Percentiles rank a stretch among this genome's conserved stretches.
These are phyloP conservation scores for Helichrysum umbraculigerum DNA, from an alignment of 129 eudicot species.

Conservation along the genomic window DNA sequence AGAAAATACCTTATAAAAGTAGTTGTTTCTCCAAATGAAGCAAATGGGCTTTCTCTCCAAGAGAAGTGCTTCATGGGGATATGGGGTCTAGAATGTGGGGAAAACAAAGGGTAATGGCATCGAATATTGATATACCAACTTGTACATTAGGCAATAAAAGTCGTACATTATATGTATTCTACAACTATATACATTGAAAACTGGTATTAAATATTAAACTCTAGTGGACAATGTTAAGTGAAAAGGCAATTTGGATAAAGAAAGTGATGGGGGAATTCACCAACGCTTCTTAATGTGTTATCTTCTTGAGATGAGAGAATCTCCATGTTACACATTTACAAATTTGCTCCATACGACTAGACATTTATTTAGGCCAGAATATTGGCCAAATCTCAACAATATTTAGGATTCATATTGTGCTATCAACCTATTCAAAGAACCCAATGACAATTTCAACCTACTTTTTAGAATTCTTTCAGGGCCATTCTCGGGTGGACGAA, in stretches of 20 bases:
- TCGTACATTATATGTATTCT: not conserved
- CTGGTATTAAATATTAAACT: not conserved
- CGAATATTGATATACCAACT: slow-evolving; percentile 11
- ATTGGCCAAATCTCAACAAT: slow-evolving; percentile 19
- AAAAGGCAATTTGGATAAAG: slow-evolving; percentile 46
- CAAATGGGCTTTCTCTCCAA: slow-evolving; percentile 30
- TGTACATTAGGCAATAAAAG: slow-evolving; percentile 9
- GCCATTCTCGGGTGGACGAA: no score
- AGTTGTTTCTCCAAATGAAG: slow-evolving; percentile 22
- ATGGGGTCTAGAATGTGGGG: slow-evolving; percentile 33
- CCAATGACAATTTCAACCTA: not conserved
- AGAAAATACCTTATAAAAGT: slow-evolving; percentile 26
- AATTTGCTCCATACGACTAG: slow-evolving; percentile 28
- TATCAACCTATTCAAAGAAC: not conserved
- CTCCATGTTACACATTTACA: slow-evolving; percentile 28
- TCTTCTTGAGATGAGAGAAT: slow-evolving; percentile 40
- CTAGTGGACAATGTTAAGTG: slow-evolving; percentile 14
- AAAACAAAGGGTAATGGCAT: slow-evolving; percentile 20
- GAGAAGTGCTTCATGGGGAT: slow-evolving; percentile 39
- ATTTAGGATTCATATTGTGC: not conserved
- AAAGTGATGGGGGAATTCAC: slow-evolving; percentile 51
- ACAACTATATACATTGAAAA: not conserved
- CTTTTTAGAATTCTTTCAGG: no score
- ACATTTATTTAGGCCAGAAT: slow-evolving; percentile 19
- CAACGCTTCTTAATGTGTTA: slow-evolving; percentile 40